A percentile compares a stretch with the other conserved stretches of the same genome.
phyloP scores from a whole-genome alignment of 2,329 filamentous ascomycete genomes.

The Rhinocladiella similis region DNA sequence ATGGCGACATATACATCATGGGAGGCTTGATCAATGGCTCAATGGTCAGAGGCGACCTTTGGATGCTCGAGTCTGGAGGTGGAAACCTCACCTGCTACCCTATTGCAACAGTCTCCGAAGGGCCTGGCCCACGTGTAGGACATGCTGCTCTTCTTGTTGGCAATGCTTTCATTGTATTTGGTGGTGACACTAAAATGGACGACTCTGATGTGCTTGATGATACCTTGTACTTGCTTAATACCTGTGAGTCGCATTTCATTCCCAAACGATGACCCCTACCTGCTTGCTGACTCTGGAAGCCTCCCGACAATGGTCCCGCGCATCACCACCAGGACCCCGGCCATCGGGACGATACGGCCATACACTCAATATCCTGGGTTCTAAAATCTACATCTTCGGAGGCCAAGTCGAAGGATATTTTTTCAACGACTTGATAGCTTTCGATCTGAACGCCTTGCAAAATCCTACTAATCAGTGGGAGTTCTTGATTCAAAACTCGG shows the following conservation, averaged over 20 bases:
- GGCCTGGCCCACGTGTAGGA: constrained; percentile 90
- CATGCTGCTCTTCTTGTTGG: constrained; percentile 92
- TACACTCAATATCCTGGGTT: constrained; percentile 92
- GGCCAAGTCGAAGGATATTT: constrained; percentile 97
- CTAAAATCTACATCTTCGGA: constrained; percentile 96
- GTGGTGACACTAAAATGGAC: constrained; percentile 95
- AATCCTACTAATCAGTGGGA: constrained; percentile 93
- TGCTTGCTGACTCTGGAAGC: constrained; percentile 56
- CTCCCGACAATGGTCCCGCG: constrained; percentile 96
- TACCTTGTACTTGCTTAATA: constrained; percentile 94
- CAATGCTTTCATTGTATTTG: constrained; percentile 98
- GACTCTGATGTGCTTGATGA: constrained; percentile 90
- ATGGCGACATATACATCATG: constrained; percentile 97
- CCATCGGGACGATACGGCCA: constrained; percentile 93
- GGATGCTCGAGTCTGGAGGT: constrained; percentile 89
- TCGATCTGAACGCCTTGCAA: constrained; percentile 93
- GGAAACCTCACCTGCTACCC: constrained; percentile 88
- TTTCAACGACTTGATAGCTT: constrained; percentile 95
- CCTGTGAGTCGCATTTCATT: constrained; percentile 65
- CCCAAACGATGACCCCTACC: constrained; percentile 6
- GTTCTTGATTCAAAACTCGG: constrained; percentile 75
- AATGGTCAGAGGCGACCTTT: constrained; percentile 93
- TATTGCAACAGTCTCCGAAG: constrained; percentile 86
- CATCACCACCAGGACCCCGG: constrained; percentile 79
- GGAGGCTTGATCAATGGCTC: constrained; percentile 92